Percentiles rank a stretch among this genome's conserved stretches.
Conservation (phyloP, 2,329 filamentous ascomycete species). For the Colletotrichum gigasporum region DNA sequence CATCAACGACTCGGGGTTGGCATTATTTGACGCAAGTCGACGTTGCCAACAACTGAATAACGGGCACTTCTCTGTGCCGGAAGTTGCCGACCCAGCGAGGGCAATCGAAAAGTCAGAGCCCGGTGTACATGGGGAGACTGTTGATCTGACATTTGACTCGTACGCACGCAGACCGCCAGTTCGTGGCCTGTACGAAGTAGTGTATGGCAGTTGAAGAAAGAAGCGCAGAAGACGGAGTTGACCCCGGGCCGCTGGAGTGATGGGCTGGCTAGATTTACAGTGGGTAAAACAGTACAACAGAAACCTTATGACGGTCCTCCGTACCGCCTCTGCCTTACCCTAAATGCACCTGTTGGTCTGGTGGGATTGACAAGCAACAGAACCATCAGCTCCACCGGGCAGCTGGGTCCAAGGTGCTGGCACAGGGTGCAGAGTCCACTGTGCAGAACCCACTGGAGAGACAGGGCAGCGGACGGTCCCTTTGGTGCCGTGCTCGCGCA, state of each 20-base stretch:
- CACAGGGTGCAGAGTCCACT: neutral
- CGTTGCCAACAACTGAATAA: no score
- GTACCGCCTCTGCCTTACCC: no score
- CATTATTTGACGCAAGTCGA: no score
- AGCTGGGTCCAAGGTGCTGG: neutral
- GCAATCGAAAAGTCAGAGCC: neutral
- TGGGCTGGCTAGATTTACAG: neutral
- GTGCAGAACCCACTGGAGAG: no score
- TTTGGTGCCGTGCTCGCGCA: no score
- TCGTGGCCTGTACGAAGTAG: neutral
- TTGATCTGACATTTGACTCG: neutral
- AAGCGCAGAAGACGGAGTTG: constrained; percentile 1
- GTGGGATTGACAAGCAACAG: neutral
- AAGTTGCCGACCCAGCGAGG: neutral
- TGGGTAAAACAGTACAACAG: neutral
- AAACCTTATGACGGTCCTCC: neutral
- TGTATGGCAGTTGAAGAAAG: no score
- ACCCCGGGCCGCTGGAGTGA: neutral
- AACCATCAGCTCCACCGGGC: neutral
- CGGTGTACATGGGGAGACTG: neutral
- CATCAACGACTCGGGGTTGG: neutral
- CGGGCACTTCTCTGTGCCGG: no score
- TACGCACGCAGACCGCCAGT: constrained; percentile 21
- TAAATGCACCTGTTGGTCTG: no score
- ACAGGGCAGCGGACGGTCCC: no score